Evolutionary conservation across 2,329 filamentous ascomycete genomes (phyloP).

Genomic region (Xylariaceae sp.): DNA sequence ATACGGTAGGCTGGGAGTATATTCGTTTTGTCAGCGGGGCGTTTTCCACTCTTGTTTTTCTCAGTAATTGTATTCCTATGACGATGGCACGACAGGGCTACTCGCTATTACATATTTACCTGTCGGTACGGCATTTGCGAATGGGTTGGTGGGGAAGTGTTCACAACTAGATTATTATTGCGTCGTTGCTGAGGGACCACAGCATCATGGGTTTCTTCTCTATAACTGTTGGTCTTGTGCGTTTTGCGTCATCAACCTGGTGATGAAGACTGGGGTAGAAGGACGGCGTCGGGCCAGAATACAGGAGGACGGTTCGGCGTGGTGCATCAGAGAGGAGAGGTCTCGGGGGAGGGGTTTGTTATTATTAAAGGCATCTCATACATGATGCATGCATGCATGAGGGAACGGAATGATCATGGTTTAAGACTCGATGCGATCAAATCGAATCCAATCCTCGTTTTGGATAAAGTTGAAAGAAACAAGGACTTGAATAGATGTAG

Average conservation of each 20-base stretch:
- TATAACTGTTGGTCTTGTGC: constrained; percentile 3
- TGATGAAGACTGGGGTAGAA: constrained; percentile 13
- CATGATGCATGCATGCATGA: neutral
- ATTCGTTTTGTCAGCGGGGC: constrained; percentile 9
- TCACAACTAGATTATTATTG: constrained; percentile 5
- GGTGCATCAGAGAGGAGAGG: constrained; percentile 1
- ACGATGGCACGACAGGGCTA: neutral
- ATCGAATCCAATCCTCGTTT: neutral
- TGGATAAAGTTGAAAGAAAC: neutral
- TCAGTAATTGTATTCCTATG: neutral
- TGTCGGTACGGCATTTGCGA: neutral
- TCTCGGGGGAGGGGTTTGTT: too few species aligned
- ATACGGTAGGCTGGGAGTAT: neutral
- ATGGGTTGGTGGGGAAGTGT: neutral
- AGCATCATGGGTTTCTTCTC: neutral
- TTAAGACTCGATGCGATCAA: neutral
- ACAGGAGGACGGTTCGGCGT: constrained; percentile 27
- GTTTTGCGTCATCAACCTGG: constrained; percentile 21
- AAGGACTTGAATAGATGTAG: too few species aligned
- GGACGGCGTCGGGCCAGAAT: constrained; percentile 18
- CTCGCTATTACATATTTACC: constrained; percentile 1
- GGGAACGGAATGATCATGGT: neutral
- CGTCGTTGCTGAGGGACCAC: constrained; percentile 2
- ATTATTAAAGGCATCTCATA: neutral
- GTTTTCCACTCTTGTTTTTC: neutral